Percentiles rank a stretch among this genome's conserved stretches.
Evolutionary conservation across 805 yeast species (phyloP).

Genomic region (Dipodascopsis tothii): DNA sequence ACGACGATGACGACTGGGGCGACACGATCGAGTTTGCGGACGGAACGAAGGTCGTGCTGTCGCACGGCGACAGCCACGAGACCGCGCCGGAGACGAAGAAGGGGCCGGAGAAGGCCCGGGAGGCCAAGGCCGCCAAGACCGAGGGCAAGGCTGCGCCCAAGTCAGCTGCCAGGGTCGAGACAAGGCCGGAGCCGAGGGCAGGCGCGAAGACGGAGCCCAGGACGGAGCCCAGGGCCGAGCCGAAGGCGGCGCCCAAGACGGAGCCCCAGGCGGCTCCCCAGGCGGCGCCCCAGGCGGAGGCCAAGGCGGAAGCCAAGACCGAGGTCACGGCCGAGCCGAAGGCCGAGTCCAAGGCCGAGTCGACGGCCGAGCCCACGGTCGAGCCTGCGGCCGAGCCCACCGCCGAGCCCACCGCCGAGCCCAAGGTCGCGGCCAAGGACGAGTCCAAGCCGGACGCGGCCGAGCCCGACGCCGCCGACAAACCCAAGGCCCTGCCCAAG

Average conservation of each 20-base stretch:
- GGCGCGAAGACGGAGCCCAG: background rate
- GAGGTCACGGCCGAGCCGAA: background rate
- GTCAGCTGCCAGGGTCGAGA: no score
- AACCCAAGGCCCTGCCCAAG: no score
- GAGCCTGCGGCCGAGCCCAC: background rate
- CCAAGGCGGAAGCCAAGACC: background rate
- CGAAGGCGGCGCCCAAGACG: background rate
- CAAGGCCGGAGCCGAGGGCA: background rate
- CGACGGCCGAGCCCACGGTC: background rate
- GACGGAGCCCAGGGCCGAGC: background rate
- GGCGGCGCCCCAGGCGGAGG: background rate
- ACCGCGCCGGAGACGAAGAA: background rate
- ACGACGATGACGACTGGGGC: constrained; percentile 33
- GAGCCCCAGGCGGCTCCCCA: background rate
- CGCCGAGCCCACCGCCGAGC: background rate
- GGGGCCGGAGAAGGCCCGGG: no score
- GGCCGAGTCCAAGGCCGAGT: background rate
- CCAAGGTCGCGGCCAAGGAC: background rate
- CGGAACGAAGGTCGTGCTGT: constrained; percentile 25
- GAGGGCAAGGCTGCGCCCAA: background rate
- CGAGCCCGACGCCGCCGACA: no score
- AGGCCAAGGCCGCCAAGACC: background rate
- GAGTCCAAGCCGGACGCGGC: no score
- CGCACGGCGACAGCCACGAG: constrained; percentile 8
- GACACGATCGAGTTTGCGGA: constrained; percentile 26